Evolutionary conservation across 2,329 filamentous ascomycete genomes (phyloP).

Genomic region (Ophiocordyceps camponoti-floridani): DNA sequence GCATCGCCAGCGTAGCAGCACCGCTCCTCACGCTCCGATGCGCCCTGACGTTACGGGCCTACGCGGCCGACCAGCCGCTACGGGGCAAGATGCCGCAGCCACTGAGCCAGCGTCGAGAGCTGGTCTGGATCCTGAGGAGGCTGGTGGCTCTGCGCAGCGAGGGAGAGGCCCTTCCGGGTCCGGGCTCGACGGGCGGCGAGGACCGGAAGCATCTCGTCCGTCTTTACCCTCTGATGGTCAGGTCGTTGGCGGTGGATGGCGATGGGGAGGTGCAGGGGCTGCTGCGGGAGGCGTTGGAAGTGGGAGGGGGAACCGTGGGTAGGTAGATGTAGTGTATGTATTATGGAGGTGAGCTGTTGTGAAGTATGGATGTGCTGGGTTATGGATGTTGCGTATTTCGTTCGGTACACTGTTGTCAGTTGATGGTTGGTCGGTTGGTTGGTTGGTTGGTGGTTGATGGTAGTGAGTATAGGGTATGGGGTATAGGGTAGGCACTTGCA

Average conservation of each 20-base stretch:
- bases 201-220: constrained; percentile 57
- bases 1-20: constrained; percentile 57
- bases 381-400: no score
- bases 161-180: constrained; percentile 45
- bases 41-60: constrained; percentile 64
- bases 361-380: no score
- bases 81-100: constrained; percentile 82
- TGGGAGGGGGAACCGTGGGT: constrained; percentile 32
- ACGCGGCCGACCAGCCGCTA: constrained; percentile 81
- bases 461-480: no score
- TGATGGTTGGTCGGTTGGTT: no score
- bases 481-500: no score
- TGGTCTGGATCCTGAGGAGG: constrained; percentile 51
- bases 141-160: constrained; percentile 53
- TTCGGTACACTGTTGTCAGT: no score
- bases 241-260: constrained; percentile 36
- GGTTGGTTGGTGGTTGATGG: no score
- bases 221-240: constrained; percentile 61
- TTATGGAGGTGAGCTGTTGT: no score
- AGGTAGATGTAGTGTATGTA: constrained; percentile 14
- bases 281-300: constrained; percentile 41
- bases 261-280: constrained; percentile 42
- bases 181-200: constrained; percentile 31
- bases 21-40: constrained; percentile 71
- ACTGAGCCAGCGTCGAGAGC: constrained; percentile 58